These are phyloP conservation scores for Excoecaria agallocha DNA, from an alignment of 345 rosid genomes.

Conservation along the genomic window DNA sequence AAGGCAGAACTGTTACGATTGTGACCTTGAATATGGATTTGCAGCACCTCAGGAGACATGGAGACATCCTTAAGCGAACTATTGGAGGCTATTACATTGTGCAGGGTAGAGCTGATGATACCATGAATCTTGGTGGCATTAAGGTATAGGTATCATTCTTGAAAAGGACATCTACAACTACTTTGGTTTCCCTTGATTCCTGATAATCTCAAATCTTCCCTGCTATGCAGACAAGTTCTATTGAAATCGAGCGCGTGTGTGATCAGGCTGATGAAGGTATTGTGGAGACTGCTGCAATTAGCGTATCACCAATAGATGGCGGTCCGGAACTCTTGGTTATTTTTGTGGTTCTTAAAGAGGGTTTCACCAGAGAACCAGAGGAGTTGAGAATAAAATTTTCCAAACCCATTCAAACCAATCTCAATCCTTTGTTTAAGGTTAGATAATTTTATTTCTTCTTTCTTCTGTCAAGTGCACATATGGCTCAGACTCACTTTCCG, in stretches of 20 bases:
- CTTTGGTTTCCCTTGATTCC: not conserved
- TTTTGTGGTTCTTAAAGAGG: conserved; percentile 62
- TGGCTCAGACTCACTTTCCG: too few species aligned
- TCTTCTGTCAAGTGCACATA: not conserved
- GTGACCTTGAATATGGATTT: conserved; percentile 10
- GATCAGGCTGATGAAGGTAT: conserved; percentile 68
- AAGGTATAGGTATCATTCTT: conserved; percentile 44
- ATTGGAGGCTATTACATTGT: conserved; percentile 66
- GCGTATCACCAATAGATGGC: conserved; percentile 51
- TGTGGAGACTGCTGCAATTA: conserved; percentile 75
- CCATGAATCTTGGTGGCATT: conserved; percentile 98
- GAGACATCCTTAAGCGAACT: conserved; percentile 71
- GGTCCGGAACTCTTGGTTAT: conserved; percentile 75
- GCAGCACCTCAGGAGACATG: conserved; percentile 86
- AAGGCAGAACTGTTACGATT: not conserved
- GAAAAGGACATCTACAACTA: not conserved
- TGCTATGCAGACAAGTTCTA: conserved; percentile 69
- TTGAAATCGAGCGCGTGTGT: conserved; percentile 82
- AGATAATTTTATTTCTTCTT: not conserved
- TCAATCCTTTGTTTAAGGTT: conserved; percentile 92
- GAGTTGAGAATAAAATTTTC: conserved; percentile 56
- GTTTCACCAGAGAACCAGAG: conserved; percentile 36
- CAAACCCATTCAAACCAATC: conserved; percentile 59
- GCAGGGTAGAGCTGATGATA: conserved; percentile 93
- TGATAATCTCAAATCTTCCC: not conserved